These are phyloP conservation scores for Gaultheria prostrata DNA, from an alignment of 148 eudicot species.

Conservation along the genomic window DNA sequence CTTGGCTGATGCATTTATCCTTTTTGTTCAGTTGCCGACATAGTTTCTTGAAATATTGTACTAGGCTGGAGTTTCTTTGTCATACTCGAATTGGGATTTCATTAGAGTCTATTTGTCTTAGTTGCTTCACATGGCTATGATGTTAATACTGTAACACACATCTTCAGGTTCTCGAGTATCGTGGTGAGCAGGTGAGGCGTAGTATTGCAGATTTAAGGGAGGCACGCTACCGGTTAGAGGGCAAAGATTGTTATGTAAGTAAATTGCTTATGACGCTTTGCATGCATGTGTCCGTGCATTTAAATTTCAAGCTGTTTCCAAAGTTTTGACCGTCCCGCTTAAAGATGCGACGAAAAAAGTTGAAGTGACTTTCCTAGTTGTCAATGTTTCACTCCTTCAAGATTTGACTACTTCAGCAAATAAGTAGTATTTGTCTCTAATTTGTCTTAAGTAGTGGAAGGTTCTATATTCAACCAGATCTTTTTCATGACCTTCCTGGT, in stretches of 20 bases:
- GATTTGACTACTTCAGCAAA: not conserved
- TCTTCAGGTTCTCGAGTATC: constrained; percentile 84
- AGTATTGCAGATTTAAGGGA: constrained; percentile 92
- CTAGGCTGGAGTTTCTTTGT: constrained; percentile 4
- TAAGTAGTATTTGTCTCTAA: not conserved
- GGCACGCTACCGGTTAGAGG: constrained; percentile 60
- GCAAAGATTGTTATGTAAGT: constrained; percentile 99
- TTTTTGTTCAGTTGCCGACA: not conserved
- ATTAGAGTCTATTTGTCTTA: not conserved
- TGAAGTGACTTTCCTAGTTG: not conserved
- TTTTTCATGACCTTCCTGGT: not conserved
- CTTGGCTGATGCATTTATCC: constrained; percentile 2
- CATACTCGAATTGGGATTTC: not conserved
- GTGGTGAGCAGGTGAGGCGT: constrained; percentile 93
- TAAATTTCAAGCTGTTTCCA: not conserved
- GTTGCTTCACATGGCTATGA: not conserved
- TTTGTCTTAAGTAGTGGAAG: not conserved
- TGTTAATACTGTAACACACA: constrained; percentile 4
- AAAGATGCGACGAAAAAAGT: not conserved
- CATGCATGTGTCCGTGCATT: not conserved
- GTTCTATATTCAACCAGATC: constrained; percentile 1
- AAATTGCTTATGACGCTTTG: constrained; percentile 8
- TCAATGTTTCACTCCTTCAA: not conserved
- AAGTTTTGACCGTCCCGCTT: not conserved
- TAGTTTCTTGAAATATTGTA: not conserved